Base-by-base conservation (phyloP, 495 filamentous ascomycete genomes). In the Podospora pseudocomata region DNA sequence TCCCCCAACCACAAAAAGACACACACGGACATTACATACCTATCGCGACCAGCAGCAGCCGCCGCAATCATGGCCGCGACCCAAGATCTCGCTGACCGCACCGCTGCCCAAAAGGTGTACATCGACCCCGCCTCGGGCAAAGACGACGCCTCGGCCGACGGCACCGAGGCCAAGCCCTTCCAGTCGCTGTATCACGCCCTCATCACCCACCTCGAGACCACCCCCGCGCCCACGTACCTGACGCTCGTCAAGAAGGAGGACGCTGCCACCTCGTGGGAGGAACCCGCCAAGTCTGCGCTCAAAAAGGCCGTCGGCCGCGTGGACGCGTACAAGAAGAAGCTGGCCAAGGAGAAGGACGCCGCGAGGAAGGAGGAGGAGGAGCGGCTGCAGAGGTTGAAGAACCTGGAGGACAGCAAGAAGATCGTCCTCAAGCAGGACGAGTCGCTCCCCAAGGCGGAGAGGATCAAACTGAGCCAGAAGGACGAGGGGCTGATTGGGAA, bases 401-500 rank as follows among this genome's bases (percentile, higher is more conserved):
- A 87, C 60, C 83, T 96, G 39, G 92, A 96, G 74, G 89, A 94
- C 64, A 90, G 92, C n/a, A 93, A 96, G 84, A 92, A 93, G 83
- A 83, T 98, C 66, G 80, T 91, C 27, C 86, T 99, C 70, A 86
- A 84, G 71, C 91, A 97, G 78, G 92, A 99, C 73, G 66, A 82
- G 16, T 89, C 87, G n/a, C 83, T 97, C 49, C 93, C 94, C 34
- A 85, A 88, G 76, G 89, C 95, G 0, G 81, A 89, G 69, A 88
- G 85, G 76, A 93, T 94, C 75, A 88, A 88, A 72, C 86, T 93
- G 70, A 85, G 86, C 72, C 85, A 86, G 74, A 90, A 88, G 75
- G 80, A 57, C 55, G 55, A 80, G 70, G 82, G 84, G 59, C 82
- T 81, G 61, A 87, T 87, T 71, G 92, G 92, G 53, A 90, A 90